phyloP scores from a whole-genome alignment of 2,329 filamentous ascomycete species.

The Colletotrichum tamarilloi region DNA sequence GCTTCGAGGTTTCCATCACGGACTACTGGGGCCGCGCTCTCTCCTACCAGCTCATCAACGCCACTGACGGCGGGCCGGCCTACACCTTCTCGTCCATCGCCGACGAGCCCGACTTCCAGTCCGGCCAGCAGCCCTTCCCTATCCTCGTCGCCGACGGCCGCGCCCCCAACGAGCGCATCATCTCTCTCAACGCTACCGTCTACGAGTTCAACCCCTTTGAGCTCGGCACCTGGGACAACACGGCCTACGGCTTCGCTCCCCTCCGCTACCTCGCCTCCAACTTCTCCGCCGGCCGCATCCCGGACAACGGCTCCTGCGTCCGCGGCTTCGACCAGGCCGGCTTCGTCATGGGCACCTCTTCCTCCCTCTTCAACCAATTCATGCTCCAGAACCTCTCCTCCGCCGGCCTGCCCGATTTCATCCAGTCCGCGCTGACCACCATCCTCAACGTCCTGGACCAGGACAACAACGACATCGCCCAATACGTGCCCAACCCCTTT shows the following conservation, averaged over 20 bases:
- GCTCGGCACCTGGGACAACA: constrained; percentile 72
- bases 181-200: constrained; percentile 67
- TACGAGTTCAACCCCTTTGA: constrained; percentile 76
- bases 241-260: constrained; percentile 68
- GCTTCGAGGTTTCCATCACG: constrained; percentile 74
- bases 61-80: constrained; percentile 75
- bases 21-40: constrained; percentile 91
- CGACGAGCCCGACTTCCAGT: constrained; percentile 52
- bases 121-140: constrained; percentile 58
- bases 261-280: constrained; percentile 70
- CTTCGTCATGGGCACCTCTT: constrained; percentile 85
- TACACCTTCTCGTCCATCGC: constrained; percentile 83
- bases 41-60: constrained; percentile 87
- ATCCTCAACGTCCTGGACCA: constrained; percentile 68
- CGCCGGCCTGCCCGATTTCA: constrained; percentile 41
- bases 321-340: constrained; percentile 82
- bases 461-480: constrained; percentile 79
- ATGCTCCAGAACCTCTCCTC: constrained; percentile 66
- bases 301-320: constrained; percentile 57
- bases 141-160: constrained; percentile 62
- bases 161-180: constrained; percentile 53
- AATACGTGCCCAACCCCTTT: constrained; percentile 72
- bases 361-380: constrained; percentile 84
- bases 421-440: constrained; percentile 56
- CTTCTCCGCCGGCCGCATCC: constrained; percentile 61